phyloP scores from a whole-genome alignment of 2,329 filamentous ascomycete species.

The Colletotrichum ledebouriae region DNA sequence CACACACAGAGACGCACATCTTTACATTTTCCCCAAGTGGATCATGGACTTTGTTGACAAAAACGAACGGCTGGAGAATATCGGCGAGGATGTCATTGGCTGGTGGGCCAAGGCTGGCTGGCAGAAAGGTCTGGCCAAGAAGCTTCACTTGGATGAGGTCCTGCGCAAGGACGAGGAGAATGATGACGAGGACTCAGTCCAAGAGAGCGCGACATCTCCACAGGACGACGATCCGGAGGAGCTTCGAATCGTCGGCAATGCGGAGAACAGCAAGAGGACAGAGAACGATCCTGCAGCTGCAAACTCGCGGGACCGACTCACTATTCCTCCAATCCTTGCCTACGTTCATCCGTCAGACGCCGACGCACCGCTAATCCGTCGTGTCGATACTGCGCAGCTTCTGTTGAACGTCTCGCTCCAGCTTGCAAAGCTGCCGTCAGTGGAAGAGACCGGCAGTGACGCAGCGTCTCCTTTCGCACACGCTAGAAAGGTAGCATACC shows the following conservation, averaged over 20 bases:
- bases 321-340: slow-evolving; percentile 80
- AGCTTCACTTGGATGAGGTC: slow-evolving; percentile 79
- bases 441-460: slow-evolving; percentile 72
- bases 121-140: slow-evolving; percentile 85
- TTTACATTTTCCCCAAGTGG: slow-evolving; percentile 96
- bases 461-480: slow-evolving; percentile 82
- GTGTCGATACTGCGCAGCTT: slow-evolving; percentile 88
- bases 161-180: slow-evolving; percentile 61
- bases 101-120: slow-evolving; percentile 97
- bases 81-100: slow-evolving; percentile 91
- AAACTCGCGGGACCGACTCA: slow-evolving; percentile 45
- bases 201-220: slow-evolving; percentile 48
- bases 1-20: slow-evolving; percentile 89
- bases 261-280: slow-evolving; percentile 17
- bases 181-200: slow-evolving; percentile 53
- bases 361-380: slow-evolving; percentile 78
- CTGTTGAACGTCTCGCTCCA: slow-evolving; percentile 86
- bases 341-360: slow-evolving; percentile 78
- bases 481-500: slow-evolving; percentile 83
- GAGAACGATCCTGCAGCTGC: slow-evolving; percentile 42
- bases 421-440: slow-evolving; percentile 84
- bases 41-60: slow-evolving; percentile 84
- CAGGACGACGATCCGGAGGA: slow-evolving; percentile 43
- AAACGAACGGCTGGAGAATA: slow-evolving; percentile 87
- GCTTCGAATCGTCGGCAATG: slow-evolving; percentile 35